Base-by-base conservation (phyloP, 805 yeast species). In the Yamadazyma phyllophila region DNA sequence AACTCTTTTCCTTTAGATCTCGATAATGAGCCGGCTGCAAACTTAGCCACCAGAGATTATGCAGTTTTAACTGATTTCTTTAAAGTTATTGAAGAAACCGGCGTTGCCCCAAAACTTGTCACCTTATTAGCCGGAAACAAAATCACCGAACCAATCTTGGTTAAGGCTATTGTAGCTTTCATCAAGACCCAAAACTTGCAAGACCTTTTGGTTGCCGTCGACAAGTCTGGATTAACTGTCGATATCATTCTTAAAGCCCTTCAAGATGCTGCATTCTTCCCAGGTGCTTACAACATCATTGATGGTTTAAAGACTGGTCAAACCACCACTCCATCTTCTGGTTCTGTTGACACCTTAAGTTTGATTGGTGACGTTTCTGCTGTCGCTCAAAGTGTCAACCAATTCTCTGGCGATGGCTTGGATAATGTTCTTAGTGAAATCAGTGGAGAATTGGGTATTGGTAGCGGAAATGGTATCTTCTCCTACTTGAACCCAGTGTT, bases 81-180 rank as follows among this genome's bases (percentile, higher is more conserved):
- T 41, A 49, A 50, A 13, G 45, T 49, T 2, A 50, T 62, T 43
- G 54, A 54, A 42, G 50, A 57, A 26, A 50, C 59, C 10, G 61
- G 58, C n/a, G 42, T 57, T n/a, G 62, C 53, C 11, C 55, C 57
- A 6, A 42, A 41, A 26, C 39, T 61, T 31, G 48, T 58, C 2
- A 59, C 60, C 16, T 39, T 56, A 5, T 60, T 61, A 7, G 56
- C 56, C 14, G 48, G 56, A 7, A 49, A 56, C 35, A 52, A 53
- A 8, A 36, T 63, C 26, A 62, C 66, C n/a, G 63, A 62, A 41
- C 55, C 56, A 15, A 57, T 56, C 26, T 53, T 59, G 26, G 58
- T 55, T 16, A 46, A 52, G 26, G 62, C 58, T 26, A 54, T 58
- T 44, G 63, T 53, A 30, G 56, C 49, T 9, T 59, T 61, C 39